Evolutionary conservation across 352 stramenopile genomes (phyloP), one percentile per base, ranked within the genome.

Genomic region (Phytophthora uliginosa): DNA sequence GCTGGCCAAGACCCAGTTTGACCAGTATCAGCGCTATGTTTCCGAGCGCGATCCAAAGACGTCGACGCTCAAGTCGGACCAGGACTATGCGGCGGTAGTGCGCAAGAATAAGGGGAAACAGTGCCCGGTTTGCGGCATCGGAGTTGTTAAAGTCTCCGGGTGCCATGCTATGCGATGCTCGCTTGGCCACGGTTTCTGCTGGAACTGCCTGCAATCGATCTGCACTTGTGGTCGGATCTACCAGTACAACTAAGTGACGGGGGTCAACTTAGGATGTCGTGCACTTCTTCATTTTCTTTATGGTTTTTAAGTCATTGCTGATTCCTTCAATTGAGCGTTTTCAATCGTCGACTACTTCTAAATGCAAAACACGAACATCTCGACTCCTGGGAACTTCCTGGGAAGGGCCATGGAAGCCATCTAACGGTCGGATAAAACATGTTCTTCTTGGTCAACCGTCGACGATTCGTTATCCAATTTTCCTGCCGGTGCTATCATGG

Each of bases 61-160:
- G 7, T 83, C 71, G 20, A 80, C 68, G 4, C 75, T 92, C 18
- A 58, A 79, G 59, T 85, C 83, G 3, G 86, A 93, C 64, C 61
- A 69, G 48, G 81, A 84, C 31, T 93, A 92, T 56, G 74, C 76
- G 4, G 61, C 66, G 9, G 48, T 83, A 4, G 66, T 94, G 10
- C 56, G 72, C 17, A 34, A 53, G 26, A 54, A 74, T 0, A 52
- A 70, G 9, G 76, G 81, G n/a, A 83, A 89, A 38, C 86, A 94
- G 69, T 92, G 86, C 24, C 84, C 86, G 0, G 47, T 33, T 18
- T 92, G 86, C 51, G 86, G 84, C 48, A 76, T 94, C 18, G 86
- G 86, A 8, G 81, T 92, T 2, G 52, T 89, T 53, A 82, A 80
- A 50, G 69, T 75, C n/a, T 34, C 53, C 0, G 86, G 86, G n/a